phyloP scores from a whole-genome alignment of 306 rosid species.

The Alnus rubra region DNA sequence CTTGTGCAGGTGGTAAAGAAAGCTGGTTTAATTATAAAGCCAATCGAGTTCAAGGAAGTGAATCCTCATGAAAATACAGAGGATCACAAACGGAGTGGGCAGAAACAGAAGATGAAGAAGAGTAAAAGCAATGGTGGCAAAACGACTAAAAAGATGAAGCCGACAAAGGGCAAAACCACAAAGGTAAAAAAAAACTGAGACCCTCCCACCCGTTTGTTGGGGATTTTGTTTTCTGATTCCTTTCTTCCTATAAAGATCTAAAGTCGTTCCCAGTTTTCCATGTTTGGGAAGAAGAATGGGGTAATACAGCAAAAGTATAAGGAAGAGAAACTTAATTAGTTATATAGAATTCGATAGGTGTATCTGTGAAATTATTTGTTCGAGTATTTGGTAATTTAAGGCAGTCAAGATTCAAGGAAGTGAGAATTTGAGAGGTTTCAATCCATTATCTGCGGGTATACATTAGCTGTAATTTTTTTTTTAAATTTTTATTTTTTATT shows the following conservation, averaged over 20 bases:
- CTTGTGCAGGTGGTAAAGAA: constrained; percentile 77
- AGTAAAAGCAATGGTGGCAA: constrained; percentile 37
- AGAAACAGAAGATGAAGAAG: constrained; percentile 43
- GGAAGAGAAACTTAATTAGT: background rate
- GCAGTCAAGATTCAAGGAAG: background rate
- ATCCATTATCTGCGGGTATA: background rate
- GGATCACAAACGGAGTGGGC: constrained; percentile 40
- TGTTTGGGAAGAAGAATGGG: constrained; percentile 11
- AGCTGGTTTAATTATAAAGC: constrained; percentile 75
- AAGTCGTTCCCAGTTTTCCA: constrained; percentile 24
- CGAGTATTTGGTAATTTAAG: background rate
- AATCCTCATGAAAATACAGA: constrained; percentile 54
- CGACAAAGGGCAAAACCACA: constrained; percentile 7
- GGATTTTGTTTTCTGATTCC: background rate
- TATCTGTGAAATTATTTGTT: background rate
- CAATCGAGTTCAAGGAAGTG: constrained; percentile 69
- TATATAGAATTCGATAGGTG: background rate
- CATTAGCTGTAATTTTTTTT: background rate
- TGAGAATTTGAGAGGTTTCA: background rate
- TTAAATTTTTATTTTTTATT: background rate
- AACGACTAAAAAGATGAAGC: constrained; percentile 41
- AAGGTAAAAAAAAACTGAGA: constrained; percentile 2
- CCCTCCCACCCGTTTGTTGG: background rate
- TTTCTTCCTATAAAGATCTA: constrained; percentile 1
- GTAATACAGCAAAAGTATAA: background rate